Evolutionary conservation across 768 basidiomycete genomes (phyloP), one percentile per base, ranked within the genome.

Genomic region (Strobilomyces echinocephalus): DNA sequence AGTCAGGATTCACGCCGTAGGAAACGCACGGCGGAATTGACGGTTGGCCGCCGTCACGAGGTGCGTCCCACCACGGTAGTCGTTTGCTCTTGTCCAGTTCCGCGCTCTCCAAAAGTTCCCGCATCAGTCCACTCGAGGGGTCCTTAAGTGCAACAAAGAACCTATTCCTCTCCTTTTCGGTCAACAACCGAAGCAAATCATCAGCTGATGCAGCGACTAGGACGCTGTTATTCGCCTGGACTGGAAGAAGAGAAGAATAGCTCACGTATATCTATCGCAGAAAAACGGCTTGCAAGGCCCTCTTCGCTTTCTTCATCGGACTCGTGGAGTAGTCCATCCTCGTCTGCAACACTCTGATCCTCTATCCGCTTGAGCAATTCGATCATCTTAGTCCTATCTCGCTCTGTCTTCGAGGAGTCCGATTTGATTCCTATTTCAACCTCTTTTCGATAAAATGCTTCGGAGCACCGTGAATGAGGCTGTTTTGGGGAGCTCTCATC

Each of bases 401-500:
- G 72, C 0, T 72, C 68, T 3, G 78, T 74, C 61, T 78, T 82
- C 5, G 82, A 78, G 4, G 84, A 76, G 33, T 74, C 76, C 0
- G 77, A 64, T 38, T 75, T 76, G 49, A 90, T 85, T 43, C 86
- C 82, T 2, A 68, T 67, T 58, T 87, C 82, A 4, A 93, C 69
- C 63, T 91, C 85, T 48, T 82, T 83, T 58, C 82, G 82, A 68
- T 91, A 92, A 66, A 94, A 94, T 0, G 75, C 71, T 66, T 93
- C 91, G 24, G 90, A 91, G 72, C 91, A 93, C 66, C 80, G 77
- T 3, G 76, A 73, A 68, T 93, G 91, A 45, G 72, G 64, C 88
- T 67, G 54, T 35, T 31, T 50, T 14, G 10, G 12, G 38, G 48
- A 14, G n/a, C 10, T 9, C 11, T 36, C 49, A 21, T 59, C 43